Evolutionary conservation across 495 filamentous ascomycete species (phyloP), one percentile per base, ranked within the genome.

Genomic region (Penicillium egyptiacum): DNA sequence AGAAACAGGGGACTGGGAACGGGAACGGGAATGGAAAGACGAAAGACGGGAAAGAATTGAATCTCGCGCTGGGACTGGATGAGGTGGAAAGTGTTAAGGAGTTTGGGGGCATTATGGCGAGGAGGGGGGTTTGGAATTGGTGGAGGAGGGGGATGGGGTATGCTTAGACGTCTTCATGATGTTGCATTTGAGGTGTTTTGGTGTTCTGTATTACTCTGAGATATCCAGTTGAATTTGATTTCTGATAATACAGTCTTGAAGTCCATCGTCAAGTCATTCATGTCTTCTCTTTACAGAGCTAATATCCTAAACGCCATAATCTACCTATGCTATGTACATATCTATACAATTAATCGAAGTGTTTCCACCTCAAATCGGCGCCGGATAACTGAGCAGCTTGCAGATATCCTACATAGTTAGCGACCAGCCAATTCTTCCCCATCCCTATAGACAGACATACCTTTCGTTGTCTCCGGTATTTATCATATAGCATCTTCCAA

Each of bases 401-500:
- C 79, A 82, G 11, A 81, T 59, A 45, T 81, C 77, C 76, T 80
- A 41, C 5, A 46, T 14, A 40, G 25, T 59, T 41, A 63, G 50
- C 46, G 39, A 25, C 40, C 10, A 16, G n/a, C 16, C 17, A n/a
- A 39, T 11, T 23, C 14, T 23, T 12, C 16, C 2, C 19, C 7
- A 33, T 5, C 16, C 3, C 10, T 7, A 20, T 37, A 9, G 2
- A 12, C 0, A 19, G 0, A 72, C 77, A 26, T 62, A 86, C 86
- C 78, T 82, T 82, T 62, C 88, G 75, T 56, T 81, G 75, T 45
- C 76, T 65, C 30, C 80, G 72, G 62, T 89, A 92, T 62, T 89
- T 85, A 53, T 81, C 74, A 72, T 90, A 92, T 48, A 91, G 68
- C n/a, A 77, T 73, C 68, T 83, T 83, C 88, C 88, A 91, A 0